A percentile compares a stretch with the other conserved stretches of the same genome.
Conservation (phyloP, 169 alveolate species). For the Prorocentrum cordatum region DNA sequence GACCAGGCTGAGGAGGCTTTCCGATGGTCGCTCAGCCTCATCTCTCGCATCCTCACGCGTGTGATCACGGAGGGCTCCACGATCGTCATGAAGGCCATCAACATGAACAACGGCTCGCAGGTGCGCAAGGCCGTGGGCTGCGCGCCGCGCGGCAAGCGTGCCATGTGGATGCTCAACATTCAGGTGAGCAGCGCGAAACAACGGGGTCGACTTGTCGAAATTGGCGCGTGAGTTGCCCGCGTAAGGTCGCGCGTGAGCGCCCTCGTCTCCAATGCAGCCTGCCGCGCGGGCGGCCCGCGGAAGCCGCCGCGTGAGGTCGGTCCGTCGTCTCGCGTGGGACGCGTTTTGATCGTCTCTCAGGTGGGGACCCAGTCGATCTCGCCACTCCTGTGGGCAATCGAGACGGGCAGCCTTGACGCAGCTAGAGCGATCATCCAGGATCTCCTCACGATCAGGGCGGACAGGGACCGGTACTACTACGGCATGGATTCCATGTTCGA, state of each 20-base stretch:
- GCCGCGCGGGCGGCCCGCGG: no score
- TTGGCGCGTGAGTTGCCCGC: no score
- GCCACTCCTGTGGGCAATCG: not conserved
- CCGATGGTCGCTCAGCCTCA: slow-evolving; percentile 64
- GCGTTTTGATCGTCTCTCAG: no score
- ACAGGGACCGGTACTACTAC: slow-evolving; percentile 40
- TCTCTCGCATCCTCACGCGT: no score
- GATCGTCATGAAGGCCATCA: slow-evolving; percentile 66
- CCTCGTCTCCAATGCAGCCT: no score
- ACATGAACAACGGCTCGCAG: slow-evolving; percentile 60
- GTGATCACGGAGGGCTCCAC: slow-evolving; percentile 63
- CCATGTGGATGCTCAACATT: not conserved
- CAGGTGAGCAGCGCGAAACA: no score
- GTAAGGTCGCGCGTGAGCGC: no score
- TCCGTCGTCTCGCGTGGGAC: no score
- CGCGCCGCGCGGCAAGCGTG: slow-evolving; percentile 48
- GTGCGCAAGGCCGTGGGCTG: slow-evolving; percentile 26
- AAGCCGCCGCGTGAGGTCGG: no score
- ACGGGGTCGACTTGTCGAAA: no score
- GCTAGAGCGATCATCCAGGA: slow-evolving; percentile 6
- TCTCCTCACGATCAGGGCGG: slow-evolving; percentile 31
- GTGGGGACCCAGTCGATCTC: not conserved
- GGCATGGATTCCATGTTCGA: slow-evolving; percentile 15
- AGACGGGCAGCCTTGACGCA: not conserved
- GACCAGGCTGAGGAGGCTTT: slow-evolving; percentile 49